These are phyloP conservation scores for Phytophthora megakarya DNA, from an alignment of 352 stramenopile genomes.

Conservation along the genomic window DNA sequence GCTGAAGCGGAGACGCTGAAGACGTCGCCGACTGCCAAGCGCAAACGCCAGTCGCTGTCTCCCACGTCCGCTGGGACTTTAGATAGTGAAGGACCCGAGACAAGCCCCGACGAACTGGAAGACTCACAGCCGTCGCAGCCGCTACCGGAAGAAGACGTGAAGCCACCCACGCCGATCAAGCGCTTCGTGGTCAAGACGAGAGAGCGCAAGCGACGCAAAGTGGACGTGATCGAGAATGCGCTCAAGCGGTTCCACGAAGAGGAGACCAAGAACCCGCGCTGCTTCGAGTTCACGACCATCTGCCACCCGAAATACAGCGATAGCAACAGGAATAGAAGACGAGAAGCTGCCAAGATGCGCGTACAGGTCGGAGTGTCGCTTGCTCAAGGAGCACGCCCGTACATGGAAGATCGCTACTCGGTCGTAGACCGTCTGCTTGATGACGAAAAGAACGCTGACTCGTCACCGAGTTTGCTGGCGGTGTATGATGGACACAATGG, in stretches of 20 bases:
- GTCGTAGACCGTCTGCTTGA: slow-evolving; percentile 68
- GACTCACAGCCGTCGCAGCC: slow-evolving; percentile 29
- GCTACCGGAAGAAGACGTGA: slow-evolving; percentile 15
- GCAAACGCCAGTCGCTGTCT: slow-evolving; percentile 64
- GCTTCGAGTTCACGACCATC: slow-evolving; percentile 59
- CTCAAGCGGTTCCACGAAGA: slow-evolving; percentile 59
- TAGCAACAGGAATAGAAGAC: slow-evolving; percentile 20
- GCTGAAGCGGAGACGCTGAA: slow-evolving; percentile 3
- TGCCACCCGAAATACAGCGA: slow-evolving; percentile 30
- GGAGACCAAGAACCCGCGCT: slow-evolving; percentile 36
- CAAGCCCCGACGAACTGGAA: slow-evolving; percentile 34
- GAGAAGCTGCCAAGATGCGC: slow-evolving; percentile 39
- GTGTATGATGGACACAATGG: slow-evolving; percentile 85
- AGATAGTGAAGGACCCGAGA: slow-evolving; percentile 35
- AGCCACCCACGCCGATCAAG: slow-evolving; percentile 37
- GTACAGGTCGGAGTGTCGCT: slow-evolving; percentile 53
- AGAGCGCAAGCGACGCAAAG: slow-evolving; percentile 61
- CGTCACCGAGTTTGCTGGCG: slow-evolving; percentile 60
- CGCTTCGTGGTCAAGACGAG: slow-evolving; percentile 51
- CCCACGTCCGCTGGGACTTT: slow-evolving; percentile 36
- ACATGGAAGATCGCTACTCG: slow-evolving; percentile 84
- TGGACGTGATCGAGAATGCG: slow-evolving; percentile 65
- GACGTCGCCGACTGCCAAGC: slow-evolving; percentile 39
- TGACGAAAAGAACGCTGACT: slow-evolving; percentile 40
- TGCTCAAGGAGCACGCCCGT: slow-evolving; percentile 67